Evolutionary conservation across 139 green algal genomes (phyloP).

Genomic region (Chara braunii): DNA sequence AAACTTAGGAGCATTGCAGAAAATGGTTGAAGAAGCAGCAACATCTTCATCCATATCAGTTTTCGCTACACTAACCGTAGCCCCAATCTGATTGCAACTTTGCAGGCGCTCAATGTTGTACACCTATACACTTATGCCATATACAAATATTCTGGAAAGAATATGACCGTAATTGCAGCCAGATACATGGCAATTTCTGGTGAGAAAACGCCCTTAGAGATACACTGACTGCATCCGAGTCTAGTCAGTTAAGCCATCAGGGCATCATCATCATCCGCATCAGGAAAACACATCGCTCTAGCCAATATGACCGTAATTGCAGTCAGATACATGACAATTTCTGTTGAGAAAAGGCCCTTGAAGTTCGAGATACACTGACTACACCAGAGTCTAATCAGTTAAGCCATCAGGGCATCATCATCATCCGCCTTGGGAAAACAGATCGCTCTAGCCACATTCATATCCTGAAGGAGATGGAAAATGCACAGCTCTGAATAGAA

Average conservation of each 20-base stretch:
- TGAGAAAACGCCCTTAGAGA: neutral
- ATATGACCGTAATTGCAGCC: neutral
- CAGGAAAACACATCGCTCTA: too few relatives aligned
- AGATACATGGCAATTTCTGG: conserved; percentile 1
- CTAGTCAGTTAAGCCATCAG: conserved; percentile 61
- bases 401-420: conserved; percentile 67
- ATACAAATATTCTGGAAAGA: neutral
- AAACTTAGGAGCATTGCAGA: too few relatives aligned
- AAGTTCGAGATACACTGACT: neutral
- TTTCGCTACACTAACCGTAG: neutral
- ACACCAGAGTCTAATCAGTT: conserved; percentile 45
- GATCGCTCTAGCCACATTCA: too few relatives aligned
- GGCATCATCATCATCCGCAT: too few relatives aligned
- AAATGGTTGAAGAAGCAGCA: neutral
- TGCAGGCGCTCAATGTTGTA: too few relatives aligned
- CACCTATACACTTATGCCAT: too few relatives aligned
- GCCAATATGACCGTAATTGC: too few relatives aligned
- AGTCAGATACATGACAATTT: conserved; percentile 36
- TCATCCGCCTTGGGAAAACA: too few relatives aligned
- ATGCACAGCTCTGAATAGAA: too few relatives aligned
- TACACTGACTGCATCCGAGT: neutral
- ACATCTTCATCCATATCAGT: neutral
- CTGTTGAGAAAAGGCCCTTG: neutral
- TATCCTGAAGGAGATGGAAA: too few relatives aligned
- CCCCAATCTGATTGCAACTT: neutral